A percentile compares a stretch with the other conserved stretches of the same genome.
These are phyloP conservation scores for Glycine soja DNA, from an alignment of 306 rosid genomes.

Conservation along the genomic window DNA sequence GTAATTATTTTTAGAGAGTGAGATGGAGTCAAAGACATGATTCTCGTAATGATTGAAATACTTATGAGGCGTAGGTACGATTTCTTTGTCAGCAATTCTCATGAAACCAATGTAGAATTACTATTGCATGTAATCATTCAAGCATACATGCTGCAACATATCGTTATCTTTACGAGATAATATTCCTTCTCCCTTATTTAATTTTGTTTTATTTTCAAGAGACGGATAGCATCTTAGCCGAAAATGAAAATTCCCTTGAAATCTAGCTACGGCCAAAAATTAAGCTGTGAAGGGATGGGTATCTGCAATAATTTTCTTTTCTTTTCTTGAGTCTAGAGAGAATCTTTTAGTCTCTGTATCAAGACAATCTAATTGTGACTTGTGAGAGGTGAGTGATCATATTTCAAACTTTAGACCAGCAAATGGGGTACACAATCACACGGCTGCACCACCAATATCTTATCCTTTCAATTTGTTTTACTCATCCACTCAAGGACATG, in stretches of 20 bases:
- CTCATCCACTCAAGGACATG: constrained; percentile 28
- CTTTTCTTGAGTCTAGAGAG: constrained; percentile 8
- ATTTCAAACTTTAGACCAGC: constrained; percentile 27
- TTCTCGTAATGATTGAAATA: background rate
- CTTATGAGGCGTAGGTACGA: background rate
- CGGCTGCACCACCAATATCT: constrained; percentile 49
- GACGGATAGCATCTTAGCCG: too few species aligned
- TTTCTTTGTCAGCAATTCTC: background rate
- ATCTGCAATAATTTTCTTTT: background rate
- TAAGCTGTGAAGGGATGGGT: too few species aligned
- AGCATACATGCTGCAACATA: background rate
- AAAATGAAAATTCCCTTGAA: too few species aligned
- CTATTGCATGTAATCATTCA: background rate
- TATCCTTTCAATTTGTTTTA: constrained; percentile 41
- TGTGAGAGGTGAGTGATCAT: constrained; percentile 18
- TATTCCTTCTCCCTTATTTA: background rate
- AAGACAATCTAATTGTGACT: background rate
- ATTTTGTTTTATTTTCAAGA: background rate
- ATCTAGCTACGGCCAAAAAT: too few species aligned
- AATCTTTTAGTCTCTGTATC: background rate
- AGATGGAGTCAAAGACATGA: background rate
- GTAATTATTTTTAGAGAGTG: background rate
- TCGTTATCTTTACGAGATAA: background rate
- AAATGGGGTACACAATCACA: constrained; percentile 45
- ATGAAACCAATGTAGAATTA: background rate